These are phyloP conservation scores for Phaeoacremonium minimum DNA, from an alignment of 2,329 filamentous ascomycete genomes.

Conservation along the genomic window DNA sequence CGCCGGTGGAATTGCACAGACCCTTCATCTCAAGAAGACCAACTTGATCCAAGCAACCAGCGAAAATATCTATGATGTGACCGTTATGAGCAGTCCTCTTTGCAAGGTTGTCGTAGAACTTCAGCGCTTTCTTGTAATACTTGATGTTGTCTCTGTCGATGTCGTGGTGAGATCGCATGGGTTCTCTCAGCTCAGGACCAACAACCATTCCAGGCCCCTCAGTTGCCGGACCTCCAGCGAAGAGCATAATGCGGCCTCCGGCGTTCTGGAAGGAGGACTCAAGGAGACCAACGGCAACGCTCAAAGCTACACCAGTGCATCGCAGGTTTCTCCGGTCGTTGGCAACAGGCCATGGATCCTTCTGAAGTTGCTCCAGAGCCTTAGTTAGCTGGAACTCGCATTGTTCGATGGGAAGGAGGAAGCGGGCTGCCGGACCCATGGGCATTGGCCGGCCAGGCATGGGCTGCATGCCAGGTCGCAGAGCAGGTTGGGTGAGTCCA, in stretches of 20 bases:
- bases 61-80: slow-evolving; percentile 96
- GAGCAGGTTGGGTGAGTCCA: slow-evolving; percentile 67
- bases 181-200: slow-evolving; percentile 89
- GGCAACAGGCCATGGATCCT: slow-evolving; percentile 94
- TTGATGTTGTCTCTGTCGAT: slow-evolving; percentile 99
- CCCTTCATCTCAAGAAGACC: slow-evolving; percentile 98
- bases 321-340: slow-evolving; percentile 87
- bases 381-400: slow-evolving; percentile 98
- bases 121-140: slow-evolving; percentile 98
- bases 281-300: slow-evolving; percentile 86
- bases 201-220: slow-evolving; percentile 97
- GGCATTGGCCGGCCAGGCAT: slow-evolving; percentile 70
- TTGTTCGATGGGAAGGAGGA: slow-evolving; percentile 89
- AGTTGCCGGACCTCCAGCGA: slow-evolving; percentile 89
- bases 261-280: slow-evolving; percentile 96
- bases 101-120: slow-evolving; percentile 94
- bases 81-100: slow-evolving; percentile 95
- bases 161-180: slow-evolving; percentile 96
- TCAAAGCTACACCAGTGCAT: slow-evolving; percentile 94
- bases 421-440: slow-evolving; percentile 79
- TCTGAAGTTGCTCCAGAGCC: slow-evolving; percentile 89
- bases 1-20: slow-evolving; percentile 90
- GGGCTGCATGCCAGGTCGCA: slow-evolving; percentile 71
- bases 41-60: slow-evolving; percentile 94
- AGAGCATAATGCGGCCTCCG: slow-evolving; percentile 94